Evolutionary conservation across 441 rosid species (phyloP).

Genomic region (Biscutella laevigata): DNA sequence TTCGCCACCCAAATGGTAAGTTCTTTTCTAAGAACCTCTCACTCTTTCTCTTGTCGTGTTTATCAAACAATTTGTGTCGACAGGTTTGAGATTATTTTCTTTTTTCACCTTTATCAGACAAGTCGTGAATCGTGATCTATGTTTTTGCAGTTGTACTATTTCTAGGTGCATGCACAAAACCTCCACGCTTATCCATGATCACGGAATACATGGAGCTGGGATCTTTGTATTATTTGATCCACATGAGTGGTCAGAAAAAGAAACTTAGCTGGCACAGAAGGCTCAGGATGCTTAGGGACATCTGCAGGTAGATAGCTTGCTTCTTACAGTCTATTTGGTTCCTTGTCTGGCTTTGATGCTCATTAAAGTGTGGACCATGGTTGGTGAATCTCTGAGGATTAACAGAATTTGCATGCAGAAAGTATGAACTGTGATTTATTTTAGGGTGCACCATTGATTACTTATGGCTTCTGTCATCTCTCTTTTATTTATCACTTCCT

Average conservation of each 20-base stretch:
- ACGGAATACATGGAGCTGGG: constrained; percentile 99
- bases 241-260: constrained; percentile 89
- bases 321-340: not conserved
- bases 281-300: constrained; percentile 90
- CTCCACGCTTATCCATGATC: constrained; percentile 92
- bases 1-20: constrained; percentile 96
- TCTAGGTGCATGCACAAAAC: constrained; percentile 95
- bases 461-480: not conserved
- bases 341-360: constrained; percentile 2
- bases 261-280: constrained; percentile 83
- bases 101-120: not conserved
- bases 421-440: not conserved
- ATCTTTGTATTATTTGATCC: constrained; percentile 82
- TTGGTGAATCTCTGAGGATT: constrained; percentile 1
- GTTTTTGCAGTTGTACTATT: constrained; percentile 79
- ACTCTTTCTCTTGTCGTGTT: not conserved
- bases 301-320: constrained; percentile 64
- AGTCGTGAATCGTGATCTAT: not conserved
- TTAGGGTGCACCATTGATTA: not conserved
- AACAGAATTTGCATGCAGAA: not conserved
- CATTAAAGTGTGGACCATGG: not conserved
- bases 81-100: not conserved
- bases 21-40: constrained; percentile 2
- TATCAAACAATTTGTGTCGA: not conserved
- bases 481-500: not conserved